Base-by-base conservation (phyloP, 345 rosid species). In the Sisymbrium irio region DNA sequence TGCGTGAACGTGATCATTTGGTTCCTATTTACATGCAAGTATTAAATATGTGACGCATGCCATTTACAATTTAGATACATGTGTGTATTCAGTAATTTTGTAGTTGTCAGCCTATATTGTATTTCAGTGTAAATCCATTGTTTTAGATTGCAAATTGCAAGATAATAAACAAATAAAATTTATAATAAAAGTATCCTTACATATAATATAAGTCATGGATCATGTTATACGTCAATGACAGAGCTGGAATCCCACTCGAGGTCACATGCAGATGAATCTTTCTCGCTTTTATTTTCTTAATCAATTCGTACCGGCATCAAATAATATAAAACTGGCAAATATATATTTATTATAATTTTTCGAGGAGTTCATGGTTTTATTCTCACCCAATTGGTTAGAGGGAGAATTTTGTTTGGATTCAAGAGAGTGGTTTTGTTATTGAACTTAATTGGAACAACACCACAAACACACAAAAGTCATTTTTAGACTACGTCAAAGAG, bases 201-300 rank as follows among this genome's bases (percentile, higher is more conserved):
- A 71, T 55, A 73, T 20, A 62, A 72, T 78, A 79, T 67, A 28
- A 22, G 25, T 80, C 82, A 75, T 82, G 83, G 86, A 84, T 86
- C 82, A 49, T 83, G 82, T 51, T 83, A n/a, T n/a, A 67, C 81
- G 79, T 62, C 77, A 75, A 65, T 81, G 80, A 71, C 86, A 83
- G 82, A 82, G 90, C 87, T 86, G 91, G 84, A 89, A 83, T 82
- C 78, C 86, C 85, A 83, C 91, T 72, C 78, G 73, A 80, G 56
- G 49, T 84, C 96, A 85, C 89, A 85, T 89, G 90, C 77, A 59
- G 47, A 72, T 70, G 71, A 19, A 47, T 14, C 32, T 22, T 22
- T 22, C 25, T 30, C 33, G 5, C 56, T 64, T 77, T 74, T 17
- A 11, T 45, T 53, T 54, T 65, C 22, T 53, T 47, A 33, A 28